These are phyloP conservation scores for Peniophora sp. DNA, from an alignment of 1,284 basidiomycete species.

Conservation along the genomic window DNA sequence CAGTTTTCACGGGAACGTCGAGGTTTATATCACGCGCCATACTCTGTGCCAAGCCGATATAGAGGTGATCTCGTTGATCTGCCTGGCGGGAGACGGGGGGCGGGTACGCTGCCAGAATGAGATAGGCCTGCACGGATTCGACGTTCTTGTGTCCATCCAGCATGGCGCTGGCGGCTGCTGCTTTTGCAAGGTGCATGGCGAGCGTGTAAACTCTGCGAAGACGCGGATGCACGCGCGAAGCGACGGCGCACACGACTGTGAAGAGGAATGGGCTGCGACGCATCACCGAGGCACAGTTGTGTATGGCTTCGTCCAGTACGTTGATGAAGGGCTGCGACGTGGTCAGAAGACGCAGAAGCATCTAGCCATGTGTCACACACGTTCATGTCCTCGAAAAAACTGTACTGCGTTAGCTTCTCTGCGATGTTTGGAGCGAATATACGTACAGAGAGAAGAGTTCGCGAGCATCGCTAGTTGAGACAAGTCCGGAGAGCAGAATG, in stretches of 20 bases:
- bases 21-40: slow-evolving; percentile 39
- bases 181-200: slow-evolving; percentile 28
- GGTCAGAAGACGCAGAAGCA: neutral
- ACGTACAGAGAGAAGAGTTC: slow-evolving; percentile 38
- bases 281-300: slow-evolving; percentile 26
- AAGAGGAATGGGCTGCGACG: slow-evolving; percentile 32
- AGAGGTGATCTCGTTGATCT: slow-evolving; percentile 26
- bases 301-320: slow-evolving; percentile 29
- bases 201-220: slow-evolving; percentile 27
- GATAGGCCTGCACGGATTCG: slow-evolving; percentile 26
- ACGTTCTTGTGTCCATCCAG: slow-evolving; percentile 27
- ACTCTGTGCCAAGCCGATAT: slow-evolving; percentile 23
- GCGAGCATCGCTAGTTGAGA: slow-evolving; percentile 33
- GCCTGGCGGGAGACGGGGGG: slow-evolving; percentile 24
- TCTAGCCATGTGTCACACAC: slow-evolving; percentile 9
- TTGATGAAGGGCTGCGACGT: slow-evolving; percentile 21
- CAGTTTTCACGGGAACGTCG: slow-evolving; percentile 20
- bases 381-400: slow-evolving; percentile 29
- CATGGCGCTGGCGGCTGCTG: slow-evolving; percentile 24
- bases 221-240: slow-evolving; percentile 26
- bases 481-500: slow-evolving; percentile 33
- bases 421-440: neutral
- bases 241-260: slow-evolving; percentile 30
- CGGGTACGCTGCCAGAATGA: slow-evolving; percentile 23
- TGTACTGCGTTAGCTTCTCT: slow-evolving; percentile 6